phyloP scores from a whole-genome alignment of 139 green algal genomes.

The Tetraselmis striata region DNA sequence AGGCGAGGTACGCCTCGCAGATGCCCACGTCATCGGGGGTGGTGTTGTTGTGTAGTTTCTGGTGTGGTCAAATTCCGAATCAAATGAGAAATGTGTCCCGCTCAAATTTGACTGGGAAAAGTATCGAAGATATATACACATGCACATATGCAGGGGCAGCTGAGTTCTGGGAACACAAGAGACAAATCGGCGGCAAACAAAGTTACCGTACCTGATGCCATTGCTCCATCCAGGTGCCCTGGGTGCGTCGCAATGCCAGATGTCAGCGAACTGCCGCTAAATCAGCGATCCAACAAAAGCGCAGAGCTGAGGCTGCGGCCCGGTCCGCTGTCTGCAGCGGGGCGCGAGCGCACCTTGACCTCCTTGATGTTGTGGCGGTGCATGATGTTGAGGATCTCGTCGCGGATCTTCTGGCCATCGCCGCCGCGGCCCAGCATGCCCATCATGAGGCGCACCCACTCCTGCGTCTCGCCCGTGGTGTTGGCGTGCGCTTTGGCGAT shows the following conservation, averaged over 20 bases:
- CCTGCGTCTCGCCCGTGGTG: constrained; percentile 59
- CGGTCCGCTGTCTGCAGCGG: too few relatives aligned
- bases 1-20: constrained; percentile 92
- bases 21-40: constrained; percentile 96
- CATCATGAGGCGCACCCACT: constrained; percentile 86
- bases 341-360: constrained; percentile 39
- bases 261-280: too few relatives aligned
- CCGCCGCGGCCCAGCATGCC: constrained; percentile 84
- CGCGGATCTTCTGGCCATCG: constrained; percentile 91
- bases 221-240: constrained; percentile 93
- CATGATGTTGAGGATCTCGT: constrained; percentile 99
- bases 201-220: constrained; percentile 98
- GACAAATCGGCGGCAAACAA: too few relatives aligned
- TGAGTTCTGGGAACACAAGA: too few relatives aligned
- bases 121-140: not conserved
- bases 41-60: constrained; percentile 95
- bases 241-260: not conserved
- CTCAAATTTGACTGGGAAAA: not conserved
- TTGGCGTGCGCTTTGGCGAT: constrained; percentile 52
- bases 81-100: too few relatives aligned
- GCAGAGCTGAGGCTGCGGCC: too few relatives aligned
- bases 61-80: too few relatives aligned
- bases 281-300: not conserved
- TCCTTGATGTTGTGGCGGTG: constrained; percentile 83
- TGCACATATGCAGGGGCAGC: constrained; percentile 38